Evolutionary conservation across 768 basidiomycete genomes (phyloP).

Genomic region (Strobilomyces dryophilus): DNA sequence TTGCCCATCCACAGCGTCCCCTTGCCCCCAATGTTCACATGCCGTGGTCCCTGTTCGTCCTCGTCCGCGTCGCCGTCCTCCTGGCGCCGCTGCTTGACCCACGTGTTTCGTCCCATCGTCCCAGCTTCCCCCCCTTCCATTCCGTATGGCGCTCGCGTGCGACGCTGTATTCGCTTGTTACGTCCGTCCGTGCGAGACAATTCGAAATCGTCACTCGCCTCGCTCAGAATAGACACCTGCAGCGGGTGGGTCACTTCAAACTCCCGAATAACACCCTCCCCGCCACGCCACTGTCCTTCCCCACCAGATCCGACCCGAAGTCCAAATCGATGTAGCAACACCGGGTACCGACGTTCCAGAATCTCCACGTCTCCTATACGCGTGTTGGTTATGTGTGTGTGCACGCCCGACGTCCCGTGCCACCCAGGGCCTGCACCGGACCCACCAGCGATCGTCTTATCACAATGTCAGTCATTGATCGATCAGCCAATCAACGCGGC

Average conservation of each 20-base stretch:
- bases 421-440: slow-evolving; percentile 86
- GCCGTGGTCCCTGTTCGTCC: slow-evolving; percentile 37
- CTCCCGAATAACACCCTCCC: slow-evolving; percentile 81
- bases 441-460: slow-evolving; percentile 84
- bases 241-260: slow-evolving; percentile 78
- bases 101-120: slow-evolving; percentile 75
- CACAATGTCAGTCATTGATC: not conserved
- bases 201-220: slow-evolving; percentile 43
- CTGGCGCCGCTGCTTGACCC: slow-evolving; percentile 67
- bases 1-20: slow-evolving; percentile 86
- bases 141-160: slow-evolving; percentile 85
- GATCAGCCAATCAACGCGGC: not conserved
- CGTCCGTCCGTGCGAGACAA: not conserved
- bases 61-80: slow-evolving; percentile 62
- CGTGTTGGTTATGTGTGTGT: slow-evolving; percentile 92
- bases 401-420: slow-evolving; percentile 92
- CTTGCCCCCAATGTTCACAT: slow-evolving; percentile 88
- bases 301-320: slow-evolving; percentile 69
- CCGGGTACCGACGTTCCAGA: slow-evolving; percentile 88
- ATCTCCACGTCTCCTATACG: slow-evolving; percentile 93
- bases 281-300: slow-evolving; percentile 68
- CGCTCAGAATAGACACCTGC: slow-evolving; percentile 85
- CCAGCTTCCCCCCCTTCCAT: slow-evolving; percentile 75
- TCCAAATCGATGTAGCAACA: slow-evolving; percentile 83
- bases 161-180: slow-evolving; percentile 45